Conservation (phyloP, 2,329 filamentous ascomycete species). For the Fusarium sp. region DNA sequence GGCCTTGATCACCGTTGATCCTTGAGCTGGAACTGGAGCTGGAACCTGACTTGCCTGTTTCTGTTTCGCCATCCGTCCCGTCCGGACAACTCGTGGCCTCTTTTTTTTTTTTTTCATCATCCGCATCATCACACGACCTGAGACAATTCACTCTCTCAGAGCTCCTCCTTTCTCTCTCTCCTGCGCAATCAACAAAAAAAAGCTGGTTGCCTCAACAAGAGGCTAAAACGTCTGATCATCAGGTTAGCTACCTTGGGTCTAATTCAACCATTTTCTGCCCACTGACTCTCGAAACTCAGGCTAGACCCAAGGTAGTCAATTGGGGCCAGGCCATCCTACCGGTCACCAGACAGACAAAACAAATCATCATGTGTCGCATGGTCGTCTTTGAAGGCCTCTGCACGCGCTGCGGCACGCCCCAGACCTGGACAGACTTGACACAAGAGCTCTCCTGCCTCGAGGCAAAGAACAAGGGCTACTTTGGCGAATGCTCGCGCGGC, state of each 20-base stretch:
- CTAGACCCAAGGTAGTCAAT: background rate
- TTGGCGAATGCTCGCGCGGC: slow-evolving; percentile 56
- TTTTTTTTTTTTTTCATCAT: background rate
- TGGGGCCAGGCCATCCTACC: background rate
- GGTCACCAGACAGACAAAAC: background rate
- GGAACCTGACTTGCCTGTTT: background rate
- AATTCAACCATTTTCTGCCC: background rate
- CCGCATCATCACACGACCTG: background rate
- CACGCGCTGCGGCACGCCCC: slow-evolving; percentile 52
- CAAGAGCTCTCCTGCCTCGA: slow-evolving; percentile 60
- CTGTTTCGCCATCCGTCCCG: background rate
- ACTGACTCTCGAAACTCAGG: background rate
- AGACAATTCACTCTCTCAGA: background rate
- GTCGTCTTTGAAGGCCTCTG: slow-evolving; percentile 57
- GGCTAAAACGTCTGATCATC: background rate
- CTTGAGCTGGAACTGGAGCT: background rate
- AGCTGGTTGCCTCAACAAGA: background rate
- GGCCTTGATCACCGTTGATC: background rate
- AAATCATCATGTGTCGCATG: slow-evolving; percentile 58
- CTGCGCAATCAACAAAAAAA: background rate
- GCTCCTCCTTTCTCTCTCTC: background rate
- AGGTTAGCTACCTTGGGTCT: background rate
- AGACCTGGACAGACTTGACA: slow-evolving; percentile 57
- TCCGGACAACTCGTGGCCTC: background rate
- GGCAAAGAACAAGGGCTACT: slow-evolving; percentile 59